phyloP scores from a whole-genome alignment of 768 basidiomycete species.

The Tulasnella sp. region DNA sequence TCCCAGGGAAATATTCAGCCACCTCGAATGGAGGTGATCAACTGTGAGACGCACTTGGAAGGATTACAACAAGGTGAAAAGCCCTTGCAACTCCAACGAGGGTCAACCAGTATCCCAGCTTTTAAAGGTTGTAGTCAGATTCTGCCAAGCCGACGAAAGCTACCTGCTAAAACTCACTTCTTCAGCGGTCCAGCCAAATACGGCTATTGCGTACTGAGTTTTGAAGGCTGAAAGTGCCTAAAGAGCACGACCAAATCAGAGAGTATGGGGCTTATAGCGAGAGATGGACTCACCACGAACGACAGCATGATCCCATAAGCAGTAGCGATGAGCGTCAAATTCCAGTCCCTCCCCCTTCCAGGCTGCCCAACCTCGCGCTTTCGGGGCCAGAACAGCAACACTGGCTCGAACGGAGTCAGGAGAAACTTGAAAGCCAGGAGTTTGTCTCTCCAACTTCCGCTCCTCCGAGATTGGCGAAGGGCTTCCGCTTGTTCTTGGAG shows the following conservation, averaged over 20 bases:
- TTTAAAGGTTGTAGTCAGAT: neutral
- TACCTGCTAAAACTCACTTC: slow-evolving; percentile 43
- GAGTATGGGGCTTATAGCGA: neutral
- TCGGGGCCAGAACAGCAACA: slow-evolving; percentile 59
- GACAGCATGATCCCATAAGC: slow-evolving; percentile 50
- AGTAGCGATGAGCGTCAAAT: slow-evolving; percentile 53
- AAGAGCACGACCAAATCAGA: neutral
- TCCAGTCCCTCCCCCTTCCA: slow-evolving; percentile 57
- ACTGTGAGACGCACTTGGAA: slow-evolving; percentile 43
- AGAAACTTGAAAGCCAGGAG: slow-evolving; percentile 47
- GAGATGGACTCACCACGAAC: slow-evolving; percentile 45
- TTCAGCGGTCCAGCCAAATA: slow-evolving; percentile 67
- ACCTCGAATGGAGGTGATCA: neutral
- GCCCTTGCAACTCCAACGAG: slow-evolving; percentile 54
- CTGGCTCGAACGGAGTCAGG: slow-evolving; percentile 66
- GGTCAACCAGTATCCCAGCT: slow-evolving; percentile 76
- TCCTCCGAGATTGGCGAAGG: slow-evolving; percentile 18
- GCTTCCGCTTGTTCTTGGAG: slow-evolving; percentile 19
- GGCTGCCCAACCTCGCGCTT: slow-evolving; percentile 36
- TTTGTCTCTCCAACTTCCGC: slow-evolving; percentile 2
- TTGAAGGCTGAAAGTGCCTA: slow-evolving; percentile 58
- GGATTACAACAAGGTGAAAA: slow-evolving; percentile 50
- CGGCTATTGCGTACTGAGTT: slow-evolving; percentile 60
- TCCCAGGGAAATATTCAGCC: neutral
- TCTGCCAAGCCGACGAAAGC: neutral